Percentiles rank a stretch among this genome's conserved stretches.
phyloP scores from a whole-genome alignment of 805 yeast species.

The Pichia kluyveri region DNA sequence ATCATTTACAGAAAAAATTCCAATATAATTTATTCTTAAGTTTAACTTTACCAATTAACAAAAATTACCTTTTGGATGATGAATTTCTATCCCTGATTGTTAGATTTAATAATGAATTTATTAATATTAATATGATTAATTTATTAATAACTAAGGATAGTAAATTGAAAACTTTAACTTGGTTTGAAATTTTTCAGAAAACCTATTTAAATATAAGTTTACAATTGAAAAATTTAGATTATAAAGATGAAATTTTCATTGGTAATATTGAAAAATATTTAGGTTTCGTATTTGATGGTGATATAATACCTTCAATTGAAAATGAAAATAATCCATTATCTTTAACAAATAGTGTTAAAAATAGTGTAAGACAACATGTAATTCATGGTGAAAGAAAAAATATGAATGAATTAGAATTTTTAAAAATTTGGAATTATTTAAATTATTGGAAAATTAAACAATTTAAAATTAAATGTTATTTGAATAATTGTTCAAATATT shows the following conservation, averaged over 20 bases:
- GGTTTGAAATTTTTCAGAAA: constrained; percentile 2
- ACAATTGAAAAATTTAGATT: constrained; percentile 1
- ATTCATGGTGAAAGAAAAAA: constrained; percentile 6
- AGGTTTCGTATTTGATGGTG: constrained; percentile 5
- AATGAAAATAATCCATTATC: not conserved
- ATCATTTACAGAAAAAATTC: constrained; percentile 6
- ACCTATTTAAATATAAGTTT: not conserved
- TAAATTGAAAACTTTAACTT: constrained; percentile 4
- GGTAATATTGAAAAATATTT: constrained; percentile 5
- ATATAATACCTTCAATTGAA: not conserved
- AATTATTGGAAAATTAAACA: not conserved
- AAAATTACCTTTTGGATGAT: not conserved
- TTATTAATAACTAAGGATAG: constrained; percentile 1
- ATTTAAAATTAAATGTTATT: constrained; percentile 1
- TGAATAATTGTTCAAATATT: constrained; percentile 2
- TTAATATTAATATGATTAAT: constrained; percentile 6
- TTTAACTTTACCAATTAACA: constrained; percentile 3
- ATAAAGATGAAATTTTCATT: constrained; percentile 1
- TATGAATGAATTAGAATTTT: constrained; percentile 3
- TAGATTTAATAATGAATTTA: not conserved
- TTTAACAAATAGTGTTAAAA: not conserved
- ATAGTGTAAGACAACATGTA: constrained; percentile 1
- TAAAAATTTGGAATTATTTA: constrained; percentile 5
- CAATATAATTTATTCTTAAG: constrained; percentile 4
- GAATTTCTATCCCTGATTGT: not conserved